These are phyloP conservation scores for Metrosideros polymorpha DNA, from an alignment of 441 rosid genomes.

Conservation along the genomic window DNA sequence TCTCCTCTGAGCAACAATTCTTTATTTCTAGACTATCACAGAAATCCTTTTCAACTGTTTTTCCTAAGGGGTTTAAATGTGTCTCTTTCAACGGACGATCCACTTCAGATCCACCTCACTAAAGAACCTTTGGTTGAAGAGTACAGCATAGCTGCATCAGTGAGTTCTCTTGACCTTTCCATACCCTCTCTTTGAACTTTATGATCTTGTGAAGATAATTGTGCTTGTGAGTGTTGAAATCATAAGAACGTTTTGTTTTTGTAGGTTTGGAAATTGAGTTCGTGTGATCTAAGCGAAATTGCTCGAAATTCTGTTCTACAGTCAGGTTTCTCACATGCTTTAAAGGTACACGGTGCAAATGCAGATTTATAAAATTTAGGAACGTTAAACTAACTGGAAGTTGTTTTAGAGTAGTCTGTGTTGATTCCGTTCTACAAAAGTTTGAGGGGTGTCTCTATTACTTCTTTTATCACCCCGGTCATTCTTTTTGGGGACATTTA, in stretches of 20 bases:
- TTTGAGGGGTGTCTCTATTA: background rate
- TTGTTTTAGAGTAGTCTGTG: background rate
- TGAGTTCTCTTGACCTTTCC: conserved; percentile 24
- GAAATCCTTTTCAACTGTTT: conserved; percentile 88
- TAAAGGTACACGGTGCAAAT: conserved; percentile 56
- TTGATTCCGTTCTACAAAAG: background rate
- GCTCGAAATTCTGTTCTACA: conserved; percentile 97
- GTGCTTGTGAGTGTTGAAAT: background rate
- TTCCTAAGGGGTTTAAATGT: conserved; percentile 95
- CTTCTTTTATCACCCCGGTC: background rate
- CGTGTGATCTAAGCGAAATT: conserved; percentile 96
- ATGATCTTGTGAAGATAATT: background rate
- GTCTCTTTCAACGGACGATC: conserved; percentile 97
- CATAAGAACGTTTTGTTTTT: background rate
- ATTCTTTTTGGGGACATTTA: background rate
- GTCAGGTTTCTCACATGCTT: conserved; percentile 98
- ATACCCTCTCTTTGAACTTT: background rate
- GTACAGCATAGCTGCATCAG: conserved; percentile 99
- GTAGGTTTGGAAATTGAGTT: conserved; percentile 98
- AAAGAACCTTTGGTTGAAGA: conserved; percentile 99
- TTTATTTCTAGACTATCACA: conserved; percentile 87
- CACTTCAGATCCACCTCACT: conserved; percentile 95
- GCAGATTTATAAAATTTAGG: background rate
- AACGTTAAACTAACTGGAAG: background rate
- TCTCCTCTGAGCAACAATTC: conserved; percentile 99